Evolutionary conservation across 2,329 filamentous ascomycete species (phyloP).

Genomic region (Dactylellina haptotyla): DNA sequence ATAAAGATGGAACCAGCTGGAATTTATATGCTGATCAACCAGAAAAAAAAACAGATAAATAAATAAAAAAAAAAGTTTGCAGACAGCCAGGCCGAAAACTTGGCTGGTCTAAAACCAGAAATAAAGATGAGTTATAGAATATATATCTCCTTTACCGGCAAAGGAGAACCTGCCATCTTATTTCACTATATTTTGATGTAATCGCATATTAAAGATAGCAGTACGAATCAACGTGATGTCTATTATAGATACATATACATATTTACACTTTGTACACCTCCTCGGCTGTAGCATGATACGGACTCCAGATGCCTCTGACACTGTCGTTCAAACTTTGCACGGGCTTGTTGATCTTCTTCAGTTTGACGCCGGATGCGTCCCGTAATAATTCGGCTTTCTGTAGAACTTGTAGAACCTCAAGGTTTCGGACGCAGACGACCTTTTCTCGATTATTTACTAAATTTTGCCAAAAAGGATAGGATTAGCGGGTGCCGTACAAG

Average conservation of each 20-base stretch:
- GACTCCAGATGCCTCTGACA: slow-evolving; percentile 77
- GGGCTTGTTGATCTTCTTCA: slow-evolving; percentile 72
- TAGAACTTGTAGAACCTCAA: slow-evolving; percentile 81
- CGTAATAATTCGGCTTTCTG: slow-evolving; percentile 79
- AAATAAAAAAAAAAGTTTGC: not conserved
- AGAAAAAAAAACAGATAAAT: not conserved
- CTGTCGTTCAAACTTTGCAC: slow-evolving; percentile 73
- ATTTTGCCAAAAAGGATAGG: not conserved
- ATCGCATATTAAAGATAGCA: no score
- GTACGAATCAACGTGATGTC: no score
- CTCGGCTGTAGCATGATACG: slow-evolving; percentile 69
- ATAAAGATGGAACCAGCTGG: no score
- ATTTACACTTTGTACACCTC: slow-evolving; percentile 56
- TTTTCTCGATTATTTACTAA: slow-evolving; percentile 82
- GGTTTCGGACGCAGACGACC: slow-evolving; percentile 86
- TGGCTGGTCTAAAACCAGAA: no score
- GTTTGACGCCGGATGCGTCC: slow-evolving; percentile 79
- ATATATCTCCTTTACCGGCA: no score
- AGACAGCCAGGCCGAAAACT: no score
- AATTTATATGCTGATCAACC: not conserved
- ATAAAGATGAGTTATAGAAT: no score
- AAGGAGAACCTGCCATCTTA: no score
- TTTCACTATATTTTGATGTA: no score
- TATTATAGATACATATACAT: slow-evolving; percentile 10
- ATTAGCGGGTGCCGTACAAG: not conserved